These are phyloP conservation scores for Solanum paucissectum DNA, from an alignment of 257 asterid genomes.

Conservation along the genomic window DNA sequence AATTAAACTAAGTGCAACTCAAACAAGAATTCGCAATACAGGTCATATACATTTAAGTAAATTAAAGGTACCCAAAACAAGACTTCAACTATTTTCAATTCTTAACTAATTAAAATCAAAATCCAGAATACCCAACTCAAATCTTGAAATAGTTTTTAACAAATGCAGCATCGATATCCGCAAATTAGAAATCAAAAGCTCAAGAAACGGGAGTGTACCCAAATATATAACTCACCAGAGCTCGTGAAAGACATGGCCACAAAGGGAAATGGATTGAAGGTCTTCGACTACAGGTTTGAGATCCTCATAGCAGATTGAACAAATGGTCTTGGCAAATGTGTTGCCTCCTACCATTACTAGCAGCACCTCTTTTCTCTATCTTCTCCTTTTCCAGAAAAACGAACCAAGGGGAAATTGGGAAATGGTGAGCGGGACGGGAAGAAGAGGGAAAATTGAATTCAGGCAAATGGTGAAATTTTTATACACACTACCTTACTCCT, in stretches of 20 bases:
- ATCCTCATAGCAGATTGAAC: slow-evolving; percentile 91
- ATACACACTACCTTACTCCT: too few species aligned
- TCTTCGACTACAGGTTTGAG: slow-evolving; percentile 84
- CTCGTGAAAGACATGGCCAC: slow-evolving; percentile 99
- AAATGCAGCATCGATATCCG: not conserved
- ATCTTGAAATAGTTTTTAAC: not conserved
- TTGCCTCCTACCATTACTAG: slow-evolving; percentile 29
- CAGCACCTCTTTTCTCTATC: not conserved
- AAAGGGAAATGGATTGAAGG: slow-evolving; percentile 73
- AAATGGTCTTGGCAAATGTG: slow-evolving; percentile 63
- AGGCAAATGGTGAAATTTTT: not conserved
- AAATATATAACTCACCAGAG: slow-evolving; percentile 48
- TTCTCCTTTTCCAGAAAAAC: not conserved
- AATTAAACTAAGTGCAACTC: not conserved
- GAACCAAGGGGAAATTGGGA: not conserved
- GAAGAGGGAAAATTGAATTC: not conserved
- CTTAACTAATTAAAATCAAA: not conserved
- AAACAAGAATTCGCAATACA: not conserved
- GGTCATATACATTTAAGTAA: not conserved
- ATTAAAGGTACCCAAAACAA: not conserved
- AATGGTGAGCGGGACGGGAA: not conserved
- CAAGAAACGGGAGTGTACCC: not conserved
- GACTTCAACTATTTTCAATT: not conserved
- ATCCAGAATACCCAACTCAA: not conserved
- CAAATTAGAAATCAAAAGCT: not conserved